Evolutionary conservation across 2,329 filamentous ascomycete genomes (phyloP), one percentile per base, ranked within the genome.

Genomic region (Penicillium sumatraense): DNA sequence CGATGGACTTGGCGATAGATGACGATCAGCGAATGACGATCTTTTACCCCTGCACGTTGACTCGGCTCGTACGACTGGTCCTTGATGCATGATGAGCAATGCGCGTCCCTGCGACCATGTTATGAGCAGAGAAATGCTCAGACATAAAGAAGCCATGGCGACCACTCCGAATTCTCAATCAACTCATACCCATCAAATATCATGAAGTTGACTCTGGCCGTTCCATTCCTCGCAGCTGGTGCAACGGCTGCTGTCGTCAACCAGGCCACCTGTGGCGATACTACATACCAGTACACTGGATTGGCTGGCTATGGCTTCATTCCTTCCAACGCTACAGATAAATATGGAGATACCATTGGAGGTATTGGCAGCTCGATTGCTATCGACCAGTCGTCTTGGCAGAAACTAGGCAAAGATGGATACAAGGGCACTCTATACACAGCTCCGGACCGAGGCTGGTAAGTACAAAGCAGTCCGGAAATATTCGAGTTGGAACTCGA

Each of bases 401-500:
- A 77, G 62, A 83, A 81, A 66, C 72, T 72, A 2, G 68, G 69
- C 5, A 78, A 74, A 63, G 77, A 75, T 49, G 78, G 69, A 5
- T 91, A 90, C 67, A 78, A 80, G 2, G 88, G 86, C 14, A 79
- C 83, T 3, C 66, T 90, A 20, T 91, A 83, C 73, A 78, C 80
- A 11, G 71, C 90, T 14, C 88, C 88, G 1, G 87, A 90, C 66
- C 80, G 87, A 56, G 88, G 88, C 33, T 91, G 88, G 82, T 83
- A 67, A 61, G 70, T 29, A 18, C 5, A 40, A 11, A 40, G 20
- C 3, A n/a, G n/a, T n/a, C n/a, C n/a, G n/a, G n/a, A n/a, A n/a
- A n/a, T n/a, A n/a, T n/a, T n/a, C n/a, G n/a, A n/a, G n/a, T n/a
- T n/a, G n/a, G n/a, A n/a, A n/a, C n/a, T n/a, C n/a, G n/a, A n/a